Evolutionary conservation across 2,329 filamentous ascomycete species (phyloP), one percentile per base, ranked within the genome.

Genomic region (Aspergillus pseudoviridinutans): DNA sequence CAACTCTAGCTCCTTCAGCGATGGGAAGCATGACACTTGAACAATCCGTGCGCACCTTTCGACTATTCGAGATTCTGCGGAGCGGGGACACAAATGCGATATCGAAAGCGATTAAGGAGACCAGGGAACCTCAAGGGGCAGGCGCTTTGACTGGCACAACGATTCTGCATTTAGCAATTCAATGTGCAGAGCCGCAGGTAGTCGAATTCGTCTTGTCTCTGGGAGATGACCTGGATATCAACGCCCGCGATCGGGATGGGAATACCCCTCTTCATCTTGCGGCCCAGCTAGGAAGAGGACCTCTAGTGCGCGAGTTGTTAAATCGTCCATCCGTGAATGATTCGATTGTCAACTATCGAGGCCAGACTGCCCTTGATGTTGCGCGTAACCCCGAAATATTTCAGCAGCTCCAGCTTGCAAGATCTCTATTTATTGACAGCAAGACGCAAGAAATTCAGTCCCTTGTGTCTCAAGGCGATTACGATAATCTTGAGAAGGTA

Each of bases 321-420:
- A 90, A 92, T 53, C 88, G 91, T 64, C 84, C 87, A 49, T 86
- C 84, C 49, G 90, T 97, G 76, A 96, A 97, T 69, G 94, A 99
- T 71, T 87, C 92, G 6, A 80, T 95, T 51, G 80, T 87, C 55
- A 99, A 99, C 76, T 87, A 87, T 68, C 87, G 90, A 57, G 92
- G 91, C 54, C 91, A 92, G 68, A 84, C 92, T 3, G 87, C 94
- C 4, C 84, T 97, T 53, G 94, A 99, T 68, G 80, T 97, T 46
- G 91, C 94, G 4, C 87, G 92, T 42, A 97, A 87, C 27, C 91
- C 94, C 1, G 93, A 97, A 20, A 97, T 97, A 56, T 97, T 96
- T 78, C 92, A 97, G 76, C 88, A 93, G 68, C 82, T 99, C 53
- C 94, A 99, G 74, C 86, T 97, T 17, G 88, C 92, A 8, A 85